Base-by-base conservation (phyloP, 139 green algal genomes). In the Asterochloris erici region DNA sequence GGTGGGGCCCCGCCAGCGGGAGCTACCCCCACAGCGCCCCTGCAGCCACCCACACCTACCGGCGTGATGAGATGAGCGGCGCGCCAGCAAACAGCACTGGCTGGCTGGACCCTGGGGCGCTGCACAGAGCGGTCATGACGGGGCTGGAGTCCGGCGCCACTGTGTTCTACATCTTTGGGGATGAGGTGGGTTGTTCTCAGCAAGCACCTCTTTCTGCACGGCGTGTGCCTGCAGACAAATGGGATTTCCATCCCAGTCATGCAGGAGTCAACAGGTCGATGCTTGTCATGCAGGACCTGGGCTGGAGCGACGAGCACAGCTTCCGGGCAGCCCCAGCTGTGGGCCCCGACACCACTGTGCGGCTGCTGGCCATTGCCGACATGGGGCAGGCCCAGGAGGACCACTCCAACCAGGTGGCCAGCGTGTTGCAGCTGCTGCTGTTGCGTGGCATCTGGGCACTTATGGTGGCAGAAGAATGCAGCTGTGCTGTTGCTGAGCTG, bases 161-260 rank as follows among this genome's bases (percentile, higher is more conserved):
- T 12, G 94, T 94, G 84, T 93, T 88, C 81, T 96, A 96, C 81
- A 29, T 63, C 9, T 87, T 89, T 11, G 93, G 93, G 0, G 89
- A 94, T 82, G 83, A 88, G 85, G 89, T 92, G 38, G 38, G 38
- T 6, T 54, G 76, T 28, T 61, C 2, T 54, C 38, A 54, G 38
- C 38, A 69, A 14, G 60, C 26, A 13, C 26, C 27, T 13, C 17
- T 29, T 19, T 63, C 27, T 54, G 10, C 66, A 26, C 66, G 21
- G 21, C 4, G 21, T 9, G 2, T 71, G 19, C 4, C 66, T 71
- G 21, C 17, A 24, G 21, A 21, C 9, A 71, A 2, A 26, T 71
- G 9, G 21, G 9, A 16, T 16, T 70, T 14, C 16, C 16, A 14
- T 16, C 64, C 64, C 64, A 14, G 15, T 16, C 2, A 71, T 10